Percentiles rank a stretch among this genome's conserved stretches.
These are phyloP conservation scores for Alternaria triticimaculans DNA, from an alignment of 2,329 filamentous ascomycete species.

Conservation along the genomic window DNA sequence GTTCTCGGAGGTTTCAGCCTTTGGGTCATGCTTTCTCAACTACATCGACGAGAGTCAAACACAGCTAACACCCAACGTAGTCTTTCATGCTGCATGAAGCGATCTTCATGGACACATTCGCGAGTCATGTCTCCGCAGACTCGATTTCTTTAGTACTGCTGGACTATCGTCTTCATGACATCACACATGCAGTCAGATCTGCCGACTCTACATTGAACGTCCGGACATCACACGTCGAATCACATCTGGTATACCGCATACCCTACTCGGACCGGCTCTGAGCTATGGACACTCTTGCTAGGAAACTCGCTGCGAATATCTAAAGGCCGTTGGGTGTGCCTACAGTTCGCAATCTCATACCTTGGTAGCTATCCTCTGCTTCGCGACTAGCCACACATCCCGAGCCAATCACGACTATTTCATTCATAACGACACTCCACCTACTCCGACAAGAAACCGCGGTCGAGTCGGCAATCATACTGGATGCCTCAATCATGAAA, in stretches of 20 bases:
- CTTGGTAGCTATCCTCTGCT: background rate
- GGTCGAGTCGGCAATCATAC: background rate
- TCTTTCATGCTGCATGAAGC: accelerated
- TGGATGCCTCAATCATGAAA: background rate
- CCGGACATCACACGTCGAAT: accelerated
- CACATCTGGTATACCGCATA: accelerated
- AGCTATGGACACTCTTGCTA: no score
- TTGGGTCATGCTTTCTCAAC: background rate
- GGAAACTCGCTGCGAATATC: background rate
- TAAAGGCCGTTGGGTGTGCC: accelerated
- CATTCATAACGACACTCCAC: background rate
- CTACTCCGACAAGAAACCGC: background rate
- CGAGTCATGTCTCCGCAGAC: background rate
- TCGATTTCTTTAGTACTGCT: background rate
- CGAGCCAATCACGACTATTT: background rate
- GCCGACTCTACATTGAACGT: background rate
- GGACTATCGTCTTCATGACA: background rate
- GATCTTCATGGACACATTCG: background rate
- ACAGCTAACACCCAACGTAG: background rate
- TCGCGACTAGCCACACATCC: accelerated
- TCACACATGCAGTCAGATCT: background rate
- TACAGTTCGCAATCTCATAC: background rate
- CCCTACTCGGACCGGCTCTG: background rate
- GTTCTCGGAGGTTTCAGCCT: background rate
- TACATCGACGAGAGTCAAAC: background rate